Conservation (phyloP, 225 moss, liverwort and hornwort species). For the Marchantia paleacea region DNA sequence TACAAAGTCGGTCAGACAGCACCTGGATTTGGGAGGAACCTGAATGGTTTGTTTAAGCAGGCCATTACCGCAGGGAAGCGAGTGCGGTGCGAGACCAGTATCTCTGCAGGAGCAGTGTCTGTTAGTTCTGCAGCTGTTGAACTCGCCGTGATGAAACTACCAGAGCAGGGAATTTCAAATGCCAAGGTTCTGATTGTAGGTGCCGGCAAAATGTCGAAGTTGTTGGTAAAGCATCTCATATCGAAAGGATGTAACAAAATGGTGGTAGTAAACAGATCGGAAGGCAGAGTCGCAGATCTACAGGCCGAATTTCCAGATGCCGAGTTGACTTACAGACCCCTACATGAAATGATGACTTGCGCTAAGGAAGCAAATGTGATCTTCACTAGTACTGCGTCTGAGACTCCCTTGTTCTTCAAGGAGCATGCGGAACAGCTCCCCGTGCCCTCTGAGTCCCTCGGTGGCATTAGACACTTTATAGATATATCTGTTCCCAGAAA, state of each 20-base stretch:
- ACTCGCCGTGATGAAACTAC: constrained; percentile 81
- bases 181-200: constrained; percentile 77
- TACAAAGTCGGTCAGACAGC: constrained; percentile 78
- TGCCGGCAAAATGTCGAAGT: constrained; percentile 90
- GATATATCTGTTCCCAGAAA: constrained; percentile 89
- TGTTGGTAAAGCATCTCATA: constrained; percentile 84
- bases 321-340: constrained; percentile 50
- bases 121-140: constrained; percentile 97
- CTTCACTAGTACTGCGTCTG: constrained; percentile 83
- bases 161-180: constrained; percentile 49
- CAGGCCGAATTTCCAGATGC: constrained; percentile 66
- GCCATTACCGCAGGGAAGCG: constrained; percentile 91
- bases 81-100: constrained; percentile 86
- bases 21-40: constrained; percentile 69
- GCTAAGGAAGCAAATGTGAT: constrained; percentile 70
- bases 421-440: constrained; percentile 57
- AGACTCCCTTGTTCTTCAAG: constrained; percentile 65
- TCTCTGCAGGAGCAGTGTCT: constrained; percentile 82
- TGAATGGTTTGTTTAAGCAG: constrained; percentile 82
- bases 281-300: constrained; percentile 60
- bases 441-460: constrained; percentile 46
- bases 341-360: constrained; percentile 67
- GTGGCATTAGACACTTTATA: constrained; percentile 71
- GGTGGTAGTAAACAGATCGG: constrained; percentile 74
- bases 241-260: constrained; percentile 77